Conservation (phyloP, 805 yeast genomes). For the Myxozyma nipponensis region DNA sequence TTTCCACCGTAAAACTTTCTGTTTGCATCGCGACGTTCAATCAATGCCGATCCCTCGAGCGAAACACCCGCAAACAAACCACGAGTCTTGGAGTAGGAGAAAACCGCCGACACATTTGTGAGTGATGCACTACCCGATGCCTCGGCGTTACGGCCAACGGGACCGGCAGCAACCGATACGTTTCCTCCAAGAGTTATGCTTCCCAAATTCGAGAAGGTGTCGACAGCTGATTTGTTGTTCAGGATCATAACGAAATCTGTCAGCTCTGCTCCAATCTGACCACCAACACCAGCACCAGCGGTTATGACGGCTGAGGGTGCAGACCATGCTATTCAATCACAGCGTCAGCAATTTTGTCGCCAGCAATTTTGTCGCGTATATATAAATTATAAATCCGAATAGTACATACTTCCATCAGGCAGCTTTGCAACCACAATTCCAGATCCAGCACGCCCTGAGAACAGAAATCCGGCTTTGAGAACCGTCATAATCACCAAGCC, state of each 20-base stretch:
- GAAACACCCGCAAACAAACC: slow-evolving; percentile 98
- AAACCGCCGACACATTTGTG: slow-evolving; percentile 82
- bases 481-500: slow-evolving; percentile 91
- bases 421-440: slow-evolving; percentile 92
- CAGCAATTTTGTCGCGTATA: too few relatives aligned
- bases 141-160: slow-evolving; percentile 94
- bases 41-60: slow-evolving; percentile 88
- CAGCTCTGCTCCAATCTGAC: slow-evolving; percentile 92
- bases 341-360: not conserved
- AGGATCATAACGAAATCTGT: slow-evolving; percentile 94
- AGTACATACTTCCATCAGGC: slow-evolving; percentile 64
- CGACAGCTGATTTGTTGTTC: slow-evolving; percentile 83
- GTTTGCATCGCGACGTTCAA: slow-evolving; percentile 97
- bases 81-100: slow-evolving; percentile 90
- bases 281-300: slow-evolving; percentile 97
- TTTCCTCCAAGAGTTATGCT: slow-evolving; percentile 94
- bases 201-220: slow-evolving; percentile 89
- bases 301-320: slow-evolving; percentile 94
- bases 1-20: slow-evolving; percentile 86
- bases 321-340: slow-evolving; percentile 59
- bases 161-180: slow-evolving; percentile 94
- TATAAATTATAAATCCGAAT: not conserved
- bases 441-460: slow-evolving; percentile 96
- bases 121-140: slow-evolving; percentile 94
- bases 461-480: slow-evolving; percentile 92